These are phyloP conservation scores for Circinella umbellata DNA, from an alignment of 371 early-diverging fungal species.

Conservation along the genomic window DNA sequence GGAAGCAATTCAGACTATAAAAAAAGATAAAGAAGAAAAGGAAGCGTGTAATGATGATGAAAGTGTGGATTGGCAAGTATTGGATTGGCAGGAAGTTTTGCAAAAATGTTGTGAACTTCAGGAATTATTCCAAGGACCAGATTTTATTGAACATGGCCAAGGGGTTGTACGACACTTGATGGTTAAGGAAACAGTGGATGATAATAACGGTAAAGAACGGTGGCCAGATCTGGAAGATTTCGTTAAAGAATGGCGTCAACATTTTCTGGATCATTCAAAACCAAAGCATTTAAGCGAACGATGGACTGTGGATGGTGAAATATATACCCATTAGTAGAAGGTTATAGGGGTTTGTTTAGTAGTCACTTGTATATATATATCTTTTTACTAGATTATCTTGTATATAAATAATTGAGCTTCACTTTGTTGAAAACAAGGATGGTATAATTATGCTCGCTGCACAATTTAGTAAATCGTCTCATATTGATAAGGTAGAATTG, in stretches of 20 bases:
- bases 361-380: neutral
- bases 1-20: neutral
- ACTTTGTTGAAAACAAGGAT: too few relatives aligned
- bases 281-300: conserved; percentile 48
- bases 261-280: conserved; percentile 53
- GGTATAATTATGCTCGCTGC: too few relatives aligned
- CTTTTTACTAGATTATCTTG: too few relatives aligned
- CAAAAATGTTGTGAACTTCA: conserved; percentile 37
- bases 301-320: conserved; percentile 52
- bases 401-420: too few relatives aligned
- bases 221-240: conserved; percentile 45
- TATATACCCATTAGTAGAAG: conserved; percentile 29
- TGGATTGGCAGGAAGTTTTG: conserved; percentile 31
- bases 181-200: neutral
- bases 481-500: too few relatives aligned
- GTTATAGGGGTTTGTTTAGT: too few relatives aligned
- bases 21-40: too few relatives aligned
- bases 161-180: conserved; percentile 44
- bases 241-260: conserved; percentile 56
- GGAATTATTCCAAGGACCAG: conserved; percentile 48
- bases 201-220: conserved; percentile 27
- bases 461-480: too few relatives aligned
- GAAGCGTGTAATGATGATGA: too few relatives aligned
- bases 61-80: neutral
- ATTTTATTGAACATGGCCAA: conserved; percentile 57